Evolutionary conservation across 192 early-diverging fungal genomes (phyloP).

Genomic region (Umbelopsis sp.): DNA sequence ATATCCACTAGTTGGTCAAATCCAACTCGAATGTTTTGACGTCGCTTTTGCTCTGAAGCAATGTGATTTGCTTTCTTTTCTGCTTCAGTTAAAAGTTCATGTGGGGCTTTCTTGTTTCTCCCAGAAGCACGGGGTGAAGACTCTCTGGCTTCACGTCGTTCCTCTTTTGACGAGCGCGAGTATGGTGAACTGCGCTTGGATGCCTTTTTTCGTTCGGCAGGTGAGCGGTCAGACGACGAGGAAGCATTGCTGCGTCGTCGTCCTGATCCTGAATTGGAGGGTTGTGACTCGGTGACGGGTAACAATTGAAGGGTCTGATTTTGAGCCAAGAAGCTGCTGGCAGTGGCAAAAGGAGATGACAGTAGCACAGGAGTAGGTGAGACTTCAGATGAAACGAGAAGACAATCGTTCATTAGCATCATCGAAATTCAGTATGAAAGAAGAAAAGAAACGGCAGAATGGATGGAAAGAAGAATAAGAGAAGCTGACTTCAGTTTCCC

Average conservation of each 20-base stretch:
- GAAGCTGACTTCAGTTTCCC: no score
- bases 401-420: constrained; percentile 17
- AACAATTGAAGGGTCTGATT: constrained; percentile 9
- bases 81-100: constrained; percentile 78
- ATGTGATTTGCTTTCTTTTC: constrained; percentile 93
- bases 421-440: not conserved
- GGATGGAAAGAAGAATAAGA: not conserved
- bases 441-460: not conserved
- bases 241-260: not conserved
- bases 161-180: not conserved
- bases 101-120: constrained; percentile 34
- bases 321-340: constrained; percentile 4
- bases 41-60: constrained; percentile 87
- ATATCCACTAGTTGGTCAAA: constrained; percentile 86
- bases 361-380: constrained; percentile 16
- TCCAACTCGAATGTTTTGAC: constrained; percentile 85
- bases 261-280: not conserved
- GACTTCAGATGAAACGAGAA: constrained; percentile 4
- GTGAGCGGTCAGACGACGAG: not conserved
- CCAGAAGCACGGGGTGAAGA: constrained; percentile 2
- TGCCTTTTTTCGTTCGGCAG: not conserved
- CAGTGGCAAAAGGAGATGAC: constrained; percentile 13
- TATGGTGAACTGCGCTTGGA: not conserved
- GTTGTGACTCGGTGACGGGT: not conserved
- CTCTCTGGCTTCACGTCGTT: not conserved